Conservation (phyloP, 2,329 filamentous ascomycete genomes). For the Colletotrichum brevisporum region DNA sequence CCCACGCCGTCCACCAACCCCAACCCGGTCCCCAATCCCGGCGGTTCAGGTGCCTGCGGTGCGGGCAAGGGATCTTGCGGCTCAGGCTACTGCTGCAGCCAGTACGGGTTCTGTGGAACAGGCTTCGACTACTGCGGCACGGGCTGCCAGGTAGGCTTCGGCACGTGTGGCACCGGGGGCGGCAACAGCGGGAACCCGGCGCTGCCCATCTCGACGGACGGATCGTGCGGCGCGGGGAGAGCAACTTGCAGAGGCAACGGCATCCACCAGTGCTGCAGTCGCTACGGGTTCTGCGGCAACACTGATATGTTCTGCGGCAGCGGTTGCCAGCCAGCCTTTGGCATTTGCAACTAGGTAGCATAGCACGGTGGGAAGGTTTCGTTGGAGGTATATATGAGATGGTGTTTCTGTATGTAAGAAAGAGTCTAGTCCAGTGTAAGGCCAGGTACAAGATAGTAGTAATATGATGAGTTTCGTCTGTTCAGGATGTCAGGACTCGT, state of each 20-base stretch:
- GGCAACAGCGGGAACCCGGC: slow-evolving; percentile 2
- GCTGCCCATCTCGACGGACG: slow-evolving; percentile 35
- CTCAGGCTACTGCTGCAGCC: slow-evolving; percentile 40
- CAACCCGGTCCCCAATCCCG: neutral
- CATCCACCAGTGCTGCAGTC: slow-evolving; percentile 41
- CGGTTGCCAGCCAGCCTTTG: slow-evolving; percentile 40
- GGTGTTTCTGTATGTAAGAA: neutral
- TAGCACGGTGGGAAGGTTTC: neutral
- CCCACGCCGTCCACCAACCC: slow-evolving; percentile 4
- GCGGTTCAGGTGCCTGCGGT: slow-evolving; percentile 24
- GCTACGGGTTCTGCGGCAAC: slow-evolving; percentile 42
- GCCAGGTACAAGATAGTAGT: neutral
- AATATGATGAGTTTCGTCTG: neutral
- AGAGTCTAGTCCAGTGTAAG: neutral
- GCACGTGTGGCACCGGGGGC: slow-evolving; percentile 31
- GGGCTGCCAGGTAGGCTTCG: slow-evolving; percentile 39
- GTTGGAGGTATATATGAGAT: slow-evolving; percentile 17
- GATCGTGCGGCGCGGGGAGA: slow-evolving; percentile 33
- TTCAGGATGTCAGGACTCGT: no score
- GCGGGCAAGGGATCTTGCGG: slow-evolving; percentile 22
- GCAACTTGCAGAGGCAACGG: slow-evolving; percentile 39
- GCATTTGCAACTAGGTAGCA: slow-evolving; percentile 39
- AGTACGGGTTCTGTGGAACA: slow-evolving; percentile 41
- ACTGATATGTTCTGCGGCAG: slow-evolving; percentile 36
- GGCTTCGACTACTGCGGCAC: slow-evolving; percentile 38